Evolutionary conservation across 192 early-diverging fungal genomes (phyloP).

Genomic region (Linnemannia exigua): DNA sequence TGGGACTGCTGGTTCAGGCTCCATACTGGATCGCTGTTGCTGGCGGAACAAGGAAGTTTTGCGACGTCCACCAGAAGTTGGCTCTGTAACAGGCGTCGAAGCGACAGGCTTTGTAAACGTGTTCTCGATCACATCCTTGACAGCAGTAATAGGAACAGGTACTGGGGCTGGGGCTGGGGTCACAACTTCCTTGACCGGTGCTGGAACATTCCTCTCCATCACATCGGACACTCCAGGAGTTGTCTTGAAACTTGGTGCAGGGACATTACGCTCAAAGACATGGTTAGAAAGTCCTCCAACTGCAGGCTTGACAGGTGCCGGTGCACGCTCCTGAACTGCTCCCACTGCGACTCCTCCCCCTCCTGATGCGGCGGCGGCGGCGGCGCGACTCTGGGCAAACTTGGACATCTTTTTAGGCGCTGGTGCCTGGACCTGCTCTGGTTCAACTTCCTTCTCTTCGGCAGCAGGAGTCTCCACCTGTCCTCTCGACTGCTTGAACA

Average conservation of each 20-base stretch:
- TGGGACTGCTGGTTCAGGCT: slow-evolving; percentile 42
- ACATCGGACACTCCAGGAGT: slow-evolving; percentile 25
- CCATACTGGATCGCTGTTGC: slow-evolving; percentile 7
- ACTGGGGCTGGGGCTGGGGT: background rate
- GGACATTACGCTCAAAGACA: slow-evolving; percentile 25
- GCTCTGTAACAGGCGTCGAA: background rate
- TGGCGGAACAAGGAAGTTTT: slow-evolving; percentile 44
- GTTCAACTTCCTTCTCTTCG: background rate
- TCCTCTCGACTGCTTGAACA: slow-evolving; percentile 37
- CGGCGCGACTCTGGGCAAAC: slow-evolving; percentile 38
- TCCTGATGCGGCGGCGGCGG: slow-evolving; percentile 36
- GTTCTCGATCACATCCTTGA: slow-evolving; percentile 39
- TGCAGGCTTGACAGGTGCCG: background rate
- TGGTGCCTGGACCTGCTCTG: background rate
- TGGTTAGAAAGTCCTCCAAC: slow-evolving; percentile 30
- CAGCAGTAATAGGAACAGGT: background rate
- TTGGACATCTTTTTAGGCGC: slow-evolving; percentile 44
- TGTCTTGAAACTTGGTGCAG: background rate
- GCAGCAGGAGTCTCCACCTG: background rate
- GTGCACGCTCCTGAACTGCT: background rate
- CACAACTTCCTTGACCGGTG: background rate
- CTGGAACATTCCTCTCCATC: slow-evolving; percentile 6
- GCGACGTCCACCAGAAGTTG: slow-evolving; percentile 6
- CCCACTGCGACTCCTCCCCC: slow-evolving; percentile 6
- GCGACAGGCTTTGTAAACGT: slow-evolving; percentile 34